Base-by-base conservation (phyloP, 2,329 filamentous ascomycete species). In the Colletotrichum shisoi region DNA sequence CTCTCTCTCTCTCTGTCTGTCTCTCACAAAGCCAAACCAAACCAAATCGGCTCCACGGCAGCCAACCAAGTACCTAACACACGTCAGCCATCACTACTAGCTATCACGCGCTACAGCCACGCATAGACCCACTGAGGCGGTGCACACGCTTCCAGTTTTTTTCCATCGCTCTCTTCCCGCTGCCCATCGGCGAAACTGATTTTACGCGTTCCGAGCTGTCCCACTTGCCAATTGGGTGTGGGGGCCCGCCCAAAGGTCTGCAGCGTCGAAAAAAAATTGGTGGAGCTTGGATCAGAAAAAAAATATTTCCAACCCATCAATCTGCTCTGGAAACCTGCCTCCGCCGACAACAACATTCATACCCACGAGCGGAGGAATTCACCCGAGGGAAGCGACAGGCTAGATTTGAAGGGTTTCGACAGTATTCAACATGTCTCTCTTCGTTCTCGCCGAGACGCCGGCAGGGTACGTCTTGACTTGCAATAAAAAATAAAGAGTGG, bases 391-490 rank as follows among this genome's bases (percentile, higher is more conserved):
- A 67, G 19, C 59, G n/a, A 51, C 54, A 57, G 54, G 56, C 46
- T 69, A 59, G 62, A 63, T 67, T 69, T 68, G 70, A 60, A 70
- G 57, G 52, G 60, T 59, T 46, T 40, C 59, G 61, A 53, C 73
- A 71, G 73, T 74, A 45, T 39, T 63, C 80, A 88, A 72, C 72
- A 95, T 95, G 91, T 91, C 91, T 82, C 89, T 95, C 79, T 96
- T 96, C 82, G 91, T 97, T 82, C 89, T 97, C 74, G 91, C 91
- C 76, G 94, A 97, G 83, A 97, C 94, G 79, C 92, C 92, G 81
- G 94, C 94, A 79, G 86, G 86, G 86, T 88, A 80, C 82, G 85
- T 83, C 63, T 70, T 59, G 59, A 60, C 54, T 65, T 66, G 13
- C 2, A 39, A 37, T n/a, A 39, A 39, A 63, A 24, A 39, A 48